These are phyloP conservation scores for Colletotrichum sp. DNA, from an alignment of 2,329 filamentous ascomycete species.

Conservation along the genomic window DNA sequence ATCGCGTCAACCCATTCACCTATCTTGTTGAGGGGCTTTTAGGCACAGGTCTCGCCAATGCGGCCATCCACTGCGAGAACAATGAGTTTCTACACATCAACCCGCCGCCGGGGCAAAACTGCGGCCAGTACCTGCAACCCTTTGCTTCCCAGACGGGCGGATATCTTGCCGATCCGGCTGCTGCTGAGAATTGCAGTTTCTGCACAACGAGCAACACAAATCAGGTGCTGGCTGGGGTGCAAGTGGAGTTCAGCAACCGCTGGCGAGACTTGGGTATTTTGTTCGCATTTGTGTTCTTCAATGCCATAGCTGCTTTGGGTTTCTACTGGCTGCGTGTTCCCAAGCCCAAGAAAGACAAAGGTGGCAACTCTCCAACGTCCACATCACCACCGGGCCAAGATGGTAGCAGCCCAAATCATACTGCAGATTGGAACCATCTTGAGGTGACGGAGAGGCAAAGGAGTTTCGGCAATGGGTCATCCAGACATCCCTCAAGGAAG, in stretches of 20 bases:
- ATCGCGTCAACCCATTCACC: conserved; percentile 75
- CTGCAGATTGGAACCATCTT: neutral
- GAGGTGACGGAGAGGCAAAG: neutral
- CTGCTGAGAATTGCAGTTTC: conserved; percentile 28
- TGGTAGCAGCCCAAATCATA: neutral
- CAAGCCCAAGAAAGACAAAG: conserved; percentile 36
- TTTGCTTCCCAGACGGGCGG: conserved; percentile 55
- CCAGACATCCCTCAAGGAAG: neutral
- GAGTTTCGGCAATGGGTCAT: neutral
- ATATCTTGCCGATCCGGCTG: conserved; percentile 46
- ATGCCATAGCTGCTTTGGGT: conserved; percentile 54
- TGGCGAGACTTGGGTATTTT: conserved; percentile 65
- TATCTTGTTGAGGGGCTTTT: conserved; percentile 75
- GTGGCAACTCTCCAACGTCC: neutral
- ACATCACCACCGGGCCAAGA: neutral
- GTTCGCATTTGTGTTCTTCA: conserved; percentile 60
- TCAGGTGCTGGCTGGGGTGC: conserved; percentile 26
- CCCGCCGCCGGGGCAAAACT: conserved; percentile 58
- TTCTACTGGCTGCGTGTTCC: conserved; percentile 59
- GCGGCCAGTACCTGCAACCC: conserved; percentile 56
- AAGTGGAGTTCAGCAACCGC: conserved; percentile 50
- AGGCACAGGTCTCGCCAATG: conserved; percentile 66
- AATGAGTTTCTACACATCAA: conserved; percentile 71
- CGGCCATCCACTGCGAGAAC: conserved; percentile 61
- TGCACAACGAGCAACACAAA: conserved; percentile 15